These are phyloP conservation scores for Kodamaea sagamina DNA, from an alignment of 805 yeast species.

Conservation along the genomic window DNA sequence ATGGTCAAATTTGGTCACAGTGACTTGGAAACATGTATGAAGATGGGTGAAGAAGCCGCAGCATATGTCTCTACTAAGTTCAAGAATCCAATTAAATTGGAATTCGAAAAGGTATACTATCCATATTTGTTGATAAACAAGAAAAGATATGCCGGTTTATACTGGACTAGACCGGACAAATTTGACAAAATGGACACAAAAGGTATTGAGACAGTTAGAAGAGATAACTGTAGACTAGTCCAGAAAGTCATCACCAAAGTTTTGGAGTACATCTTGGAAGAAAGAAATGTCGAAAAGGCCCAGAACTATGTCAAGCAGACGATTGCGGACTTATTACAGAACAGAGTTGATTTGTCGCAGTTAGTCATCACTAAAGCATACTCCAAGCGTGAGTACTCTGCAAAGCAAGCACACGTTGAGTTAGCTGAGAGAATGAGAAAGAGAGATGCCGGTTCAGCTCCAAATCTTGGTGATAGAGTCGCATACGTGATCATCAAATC, in stretches of 20 bases:
- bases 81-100: slow-evolving; percentile 85
- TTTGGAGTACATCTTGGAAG: slow-evolving; percentile 78
- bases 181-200: slow-evolving; percentile 97
- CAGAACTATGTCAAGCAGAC: slow-evolving; percentile 81
- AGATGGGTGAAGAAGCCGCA: slow-evolving; percentile 93
- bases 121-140: slow-evolving; percentile 94
- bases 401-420: slow-evolving; percentile 96
- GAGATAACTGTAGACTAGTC: slow-evolving; percentile 95
- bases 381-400: slow-evolving; percentile 87
- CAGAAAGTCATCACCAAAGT: slow-evolving; percentile 94
- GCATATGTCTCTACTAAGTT: slow-evolving; percentile 77
- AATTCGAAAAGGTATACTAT: slow-evolving; percentile 93
- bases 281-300: slow-evolving; percentile 83
- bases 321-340: slow-evolving; percentile 87
- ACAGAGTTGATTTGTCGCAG: slow-evolving; percentile 88
- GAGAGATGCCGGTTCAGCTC: slow-evolving; percentile 97
- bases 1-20: slow-evolving; percentile 94
- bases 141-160: slow-evolving; percentile 95
- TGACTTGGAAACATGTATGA: slow-evolving; percentile 84
- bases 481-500: slow-evolving; percentile 87
- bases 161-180: slow-evolving; percentile 91
- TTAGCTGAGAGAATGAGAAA: slow-evolving; percentile 93
- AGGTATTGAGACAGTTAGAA: slow-evolving; percentile 96
- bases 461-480: slow-evolving; percentile 95
- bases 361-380: slow-evolving; percentile 91